Evolutionary conservation across 1,139 yeast genomes (phyloP), one percentile per base, ranked within the genome.

Genomic region (Sugiyamaella sp.): DNA sequence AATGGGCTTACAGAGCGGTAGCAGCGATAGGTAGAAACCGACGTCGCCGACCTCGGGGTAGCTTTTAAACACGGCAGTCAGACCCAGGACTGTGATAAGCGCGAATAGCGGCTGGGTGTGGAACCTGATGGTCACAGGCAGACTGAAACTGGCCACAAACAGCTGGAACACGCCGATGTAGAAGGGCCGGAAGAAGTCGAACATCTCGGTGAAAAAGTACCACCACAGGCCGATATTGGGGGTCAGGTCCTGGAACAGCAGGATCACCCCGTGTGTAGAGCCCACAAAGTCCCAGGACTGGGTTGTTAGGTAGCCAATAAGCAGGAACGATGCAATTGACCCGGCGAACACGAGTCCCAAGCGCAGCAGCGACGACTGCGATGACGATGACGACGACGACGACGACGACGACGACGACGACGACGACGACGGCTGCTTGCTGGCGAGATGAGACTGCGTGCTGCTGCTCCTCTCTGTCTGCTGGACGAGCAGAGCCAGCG

Each of bases 221-320:
- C 99, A 93, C 99, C 99, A 93, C 38, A 93, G 75, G 0, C 99
- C 99, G 59, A 93, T 72, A 69, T 90, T 90, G 20, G 97, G 96
- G 4, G 82, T 77, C 59, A 89, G 81, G 59, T 89, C 89, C 47
- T 78, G 77, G 63, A 88, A 85, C 32, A 76, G 72, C 5, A 89
- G 65, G 8, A 82, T 73, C 0, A 85, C 78, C 14, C 85, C 82
- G 65, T 85, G 88, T 57, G 88, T 82, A 42, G 83, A 79, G 16
- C 70, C 66, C 2, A 89, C 48, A 64, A 86, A 91, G 53, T 77
- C 71, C 76, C 80, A 77, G 9, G 80, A 75, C 12, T 72, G 70
- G 6, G 72, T 67, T 25, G 78, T 74, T 3, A 75, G 57, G 60
- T 70, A 80, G 58, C 84, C 75, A 3, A 72, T 47, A 29, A 20